Conservation (phyloP, 2,329 filamentous ascomycete genomes). For the Parasarocladium wereldwijsianum region DNA sequence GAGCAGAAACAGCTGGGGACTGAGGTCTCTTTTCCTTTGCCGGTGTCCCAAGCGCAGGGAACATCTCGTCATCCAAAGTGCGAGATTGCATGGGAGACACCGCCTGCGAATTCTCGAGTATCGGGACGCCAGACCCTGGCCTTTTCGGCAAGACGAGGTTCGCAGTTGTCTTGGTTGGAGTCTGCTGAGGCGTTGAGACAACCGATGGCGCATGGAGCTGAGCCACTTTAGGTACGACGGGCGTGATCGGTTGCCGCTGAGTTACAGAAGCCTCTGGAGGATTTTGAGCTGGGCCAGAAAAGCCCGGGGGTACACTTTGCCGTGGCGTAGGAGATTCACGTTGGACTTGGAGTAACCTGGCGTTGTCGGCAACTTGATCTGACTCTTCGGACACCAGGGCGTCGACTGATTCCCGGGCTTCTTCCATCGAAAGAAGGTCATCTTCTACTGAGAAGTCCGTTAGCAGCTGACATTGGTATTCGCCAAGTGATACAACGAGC, state of each 20-base stretch:
- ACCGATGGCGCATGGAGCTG: slow-evolving; percentile 12
- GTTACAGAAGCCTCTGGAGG: slow-evolving; percentile 3
- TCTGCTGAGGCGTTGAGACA: slow-evolving; percentile 18
- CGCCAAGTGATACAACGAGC: slow-evolving; percentile 16
- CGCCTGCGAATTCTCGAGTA: no score
- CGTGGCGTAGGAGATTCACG: neutral
- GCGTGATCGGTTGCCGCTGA: slow-evolving; percentile 10
- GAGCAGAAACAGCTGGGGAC: slow-evolving; percentile 17
- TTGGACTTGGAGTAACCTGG: slow-evolving; percentile 4
- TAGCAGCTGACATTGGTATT: slow-evolving; percentile 1
- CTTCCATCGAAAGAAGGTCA: slow-evolving; percentile 43
- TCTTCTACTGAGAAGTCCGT: slow-evolving; percentile 46
- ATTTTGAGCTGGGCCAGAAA: slow-evolving; percentile 11
- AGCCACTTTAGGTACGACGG: slow-evolving; percentile 12
- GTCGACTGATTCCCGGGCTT: slow-evolving; percentile 49
- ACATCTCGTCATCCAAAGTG: slow-evolving; percentile 45
- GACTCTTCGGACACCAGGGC: slow-evolving; percentile 51
- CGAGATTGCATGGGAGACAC: no score
- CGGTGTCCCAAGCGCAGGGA: slow-evolving; percentile 39
- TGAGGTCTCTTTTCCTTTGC: slow-evolving; percentile 14
- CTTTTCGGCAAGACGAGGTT: slow-evolving; percentile 16
- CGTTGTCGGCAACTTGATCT: slow-evolving; percentile 4
- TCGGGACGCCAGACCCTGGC: neutral
- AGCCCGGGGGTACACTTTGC: slow-evolving; percentile 14
- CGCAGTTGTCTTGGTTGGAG: slow-evolving; percentile 12